These are phyloP conservation scores for Hygrophorus russula DNA, from an alignment of 768 basidiomycete species.

Conservation along the genomic window DNA sequence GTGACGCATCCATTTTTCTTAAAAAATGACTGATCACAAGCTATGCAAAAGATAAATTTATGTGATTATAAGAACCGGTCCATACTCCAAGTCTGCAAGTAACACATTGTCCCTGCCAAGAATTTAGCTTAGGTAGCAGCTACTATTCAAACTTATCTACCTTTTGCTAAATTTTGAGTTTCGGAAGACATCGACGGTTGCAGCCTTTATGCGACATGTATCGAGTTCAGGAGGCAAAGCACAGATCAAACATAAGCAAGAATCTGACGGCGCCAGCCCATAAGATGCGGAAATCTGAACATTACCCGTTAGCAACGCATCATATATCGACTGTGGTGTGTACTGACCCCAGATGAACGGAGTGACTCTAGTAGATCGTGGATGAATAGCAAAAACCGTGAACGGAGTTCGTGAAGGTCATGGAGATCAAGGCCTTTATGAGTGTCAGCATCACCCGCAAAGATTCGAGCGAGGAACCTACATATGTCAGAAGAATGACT, in stretches of 20 bases:
- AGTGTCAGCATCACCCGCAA: not conserved
- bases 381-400: constrained; percentile 50
- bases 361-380: constrained; percentile 53
- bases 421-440: constrained; percentile 48
- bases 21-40: too few species aligned
- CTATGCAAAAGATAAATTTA: constrained; percentile 17
- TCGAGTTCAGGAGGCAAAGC: constrained; percentile 34
- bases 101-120: constrained; percentile 33
- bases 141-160: constrained; percentile 15
- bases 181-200: constrained; percentile 34
- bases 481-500: constrained; percentile 46
- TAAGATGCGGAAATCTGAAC: constrained; percentile 52
- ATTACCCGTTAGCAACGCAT: not conserved
- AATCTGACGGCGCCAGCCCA: constrained; percentile 48
- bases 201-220: constrained; percentile 28
- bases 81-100: constrained; percentile 38
- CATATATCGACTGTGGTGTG: constrained; percentile 2
- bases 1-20: not conserved
- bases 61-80: constrained; percentile 46
- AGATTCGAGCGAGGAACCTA: constrained; percentile 18
- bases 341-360: constrained; percentile 47
- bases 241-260: constrained; percentile 48
- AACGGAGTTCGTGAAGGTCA: constrained; percentile 55
- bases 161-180: constrained; percentile 29
- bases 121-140: not conserved